These are phyloP conservation scores for Monosporascus sp. DNA, from an alignment of 2,329 filamentous ascomycete species.

Conservation along the genomic window DNA sequence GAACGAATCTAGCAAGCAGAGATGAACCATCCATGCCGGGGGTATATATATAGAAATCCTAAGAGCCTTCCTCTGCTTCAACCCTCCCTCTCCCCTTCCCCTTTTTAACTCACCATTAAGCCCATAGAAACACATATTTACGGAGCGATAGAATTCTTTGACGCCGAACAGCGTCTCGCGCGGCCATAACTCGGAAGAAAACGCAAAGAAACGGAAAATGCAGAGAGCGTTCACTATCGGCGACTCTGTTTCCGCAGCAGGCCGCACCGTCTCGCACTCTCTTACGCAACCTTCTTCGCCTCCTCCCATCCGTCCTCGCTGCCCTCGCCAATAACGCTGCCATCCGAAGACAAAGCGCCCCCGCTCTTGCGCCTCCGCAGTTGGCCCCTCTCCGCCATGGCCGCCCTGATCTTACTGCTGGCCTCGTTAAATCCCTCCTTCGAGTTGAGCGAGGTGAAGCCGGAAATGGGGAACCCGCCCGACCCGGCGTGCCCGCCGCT, in stretches of 20 bases:
- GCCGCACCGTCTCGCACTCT: neutral
- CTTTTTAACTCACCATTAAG: no score
- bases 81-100: no score
- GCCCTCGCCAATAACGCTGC: neutral
- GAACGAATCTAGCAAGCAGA: no score
- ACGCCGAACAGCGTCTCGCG: no score
- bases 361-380: constrained; percentile 49
- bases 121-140: no score
- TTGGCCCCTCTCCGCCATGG: constrained; percentile 74
- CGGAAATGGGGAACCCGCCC: constrained; percentile 59
- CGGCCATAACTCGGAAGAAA: no score
- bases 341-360: constrained; percentile 13
- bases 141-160: no score
- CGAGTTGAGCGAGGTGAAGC: constrained; percentile 62
- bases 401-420: constrained; percentile 73
- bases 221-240: neutral
- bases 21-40: no score
- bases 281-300: constrained; percentile 10
- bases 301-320: constrained; percentile 5
- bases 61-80: no score
- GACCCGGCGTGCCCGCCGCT: constrained; percentile 55
- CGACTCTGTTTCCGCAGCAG: neutral
- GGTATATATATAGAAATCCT: no score
- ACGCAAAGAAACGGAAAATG: neutral
- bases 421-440: constrained; percentile 76